phyloP scores from a whole-genome alignment of 345 rosid species.

The Heritiera littoralis region DNA sequence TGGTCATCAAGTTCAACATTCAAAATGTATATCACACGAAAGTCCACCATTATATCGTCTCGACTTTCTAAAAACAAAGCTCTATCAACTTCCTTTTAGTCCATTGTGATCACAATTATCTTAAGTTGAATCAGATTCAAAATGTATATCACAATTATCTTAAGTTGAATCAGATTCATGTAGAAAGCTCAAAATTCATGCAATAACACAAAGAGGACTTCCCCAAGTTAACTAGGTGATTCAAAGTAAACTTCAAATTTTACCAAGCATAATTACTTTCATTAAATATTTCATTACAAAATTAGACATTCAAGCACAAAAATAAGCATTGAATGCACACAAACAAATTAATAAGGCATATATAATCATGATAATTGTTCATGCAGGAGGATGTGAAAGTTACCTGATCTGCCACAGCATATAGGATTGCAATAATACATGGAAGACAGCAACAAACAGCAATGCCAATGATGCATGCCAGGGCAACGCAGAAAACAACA shows the following conservation, averaged over 20 bases:
- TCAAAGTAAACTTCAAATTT: background rate
- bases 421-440: conserved; percentile 91
- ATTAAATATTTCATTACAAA: background rate
- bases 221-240: background rate
- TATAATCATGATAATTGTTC: background rate
- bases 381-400: conserved; percentile 17
- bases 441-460: conserved; percentile 99
- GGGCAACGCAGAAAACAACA: conserved; percentile 90
- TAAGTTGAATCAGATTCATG: background rate
- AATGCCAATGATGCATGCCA: conserved; percentile 91
- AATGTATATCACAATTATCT: background rate
- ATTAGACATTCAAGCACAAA: conserved; percentile 7
- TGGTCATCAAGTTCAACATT: background rate
- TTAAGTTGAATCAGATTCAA: background rate
- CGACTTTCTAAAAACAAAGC: background rate
- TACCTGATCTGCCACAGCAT: conserved; percentile 97
- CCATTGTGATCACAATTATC: background rate
- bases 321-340: background rate
- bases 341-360: background rate
- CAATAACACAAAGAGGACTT: background rate
- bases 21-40: background rate
- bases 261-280: background rate
- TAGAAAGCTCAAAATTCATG: background rate
- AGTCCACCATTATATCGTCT: background rate
- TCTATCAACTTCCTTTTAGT: background rate